Percentiles rank a stretch among this genome's conserved stretches.
These are phyloP conservation scores for Capsicum chinense DNA, from an alignment of 257 asterid genomes.

Conservation along the genomic window DNA sequence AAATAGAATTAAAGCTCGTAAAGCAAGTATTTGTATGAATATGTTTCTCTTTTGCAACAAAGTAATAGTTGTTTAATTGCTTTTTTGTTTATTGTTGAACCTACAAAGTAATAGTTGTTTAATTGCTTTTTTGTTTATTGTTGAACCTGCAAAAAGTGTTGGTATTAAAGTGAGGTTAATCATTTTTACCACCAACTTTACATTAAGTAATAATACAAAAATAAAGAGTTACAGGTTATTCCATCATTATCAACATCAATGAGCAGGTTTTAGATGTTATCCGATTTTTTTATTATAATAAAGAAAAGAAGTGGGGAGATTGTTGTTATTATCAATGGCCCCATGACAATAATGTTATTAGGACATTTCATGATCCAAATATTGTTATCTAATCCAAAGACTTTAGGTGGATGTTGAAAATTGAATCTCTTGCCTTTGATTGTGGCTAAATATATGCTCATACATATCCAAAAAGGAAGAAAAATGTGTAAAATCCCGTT, in stretches of 20 bases:
- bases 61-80: conserved; percentile 31
- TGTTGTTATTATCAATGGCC: conserved; percentile 28
- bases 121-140: conserved; percentile 38
- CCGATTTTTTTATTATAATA: background rate
- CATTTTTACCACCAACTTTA: conserved; percentile 65
- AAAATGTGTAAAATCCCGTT: no score
- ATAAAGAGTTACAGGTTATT: conserved; percentile 33
- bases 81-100: conserved; percentile 36
- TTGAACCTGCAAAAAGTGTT: conserved; percentile 39
- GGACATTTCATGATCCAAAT: conserved; percentile 19
- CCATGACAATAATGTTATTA: conserved; percentile 43
- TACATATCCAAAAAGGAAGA: conserved; percentile 28
- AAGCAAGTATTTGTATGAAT: conserved; percentile 23
- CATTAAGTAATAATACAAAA: background rate
- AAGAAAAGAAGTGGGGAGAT: background rate
- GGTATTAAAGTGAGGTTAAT: conserved; percentile 49
- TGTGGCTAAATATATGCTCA: conserved; percentile 44
- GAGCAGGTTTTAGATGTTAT: conserved; percentile 39
- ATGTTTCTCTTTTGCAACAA: conserved; percentile 38
- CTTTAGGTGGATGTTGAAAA: conserved; percentile 33
- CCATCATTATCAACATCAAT: conserved; percentile 54
- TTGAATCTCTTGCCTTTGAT: conserved; percentile 43
- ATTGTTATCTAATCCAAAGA: conserved; percentile 32
- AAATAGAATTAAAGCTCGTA: background rate
- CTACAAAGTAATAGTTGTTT: conserved; percentile 32